Percentiles rank a stretch among this genome's conserved stretches.
These are phyloP conservation scores for Sporothrix curviconia DNA, from an alignment of 2,329 filamentous ascomycete genomes.

Conservation along the genomic window DNA sequence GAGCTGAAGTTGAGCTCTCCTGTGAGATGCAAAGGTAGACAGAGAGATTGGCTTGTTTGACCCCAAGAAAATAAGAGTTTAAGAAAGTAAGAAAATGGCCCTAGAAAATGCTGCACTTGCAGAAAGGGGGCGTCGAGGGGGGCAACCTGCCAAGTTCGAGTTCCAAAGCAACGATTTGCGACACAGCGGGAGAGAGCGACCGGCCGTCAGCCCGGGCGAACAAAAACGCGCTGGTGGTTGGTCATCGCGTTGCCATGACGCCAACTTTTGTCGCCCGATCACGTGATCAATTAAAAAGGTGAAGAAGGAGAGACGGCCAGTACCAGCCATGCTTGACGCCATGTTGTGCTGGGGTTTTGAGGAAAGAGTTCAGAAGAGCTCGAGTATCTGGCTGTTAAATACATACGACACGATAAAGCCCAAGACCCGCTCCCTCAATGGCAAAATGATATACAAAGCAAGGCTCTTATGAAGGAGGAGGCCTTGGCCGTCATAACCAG, in stretches of 20 bases:
- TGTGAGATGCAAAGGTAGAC: too few relatives aligned
- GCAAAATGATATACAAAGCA: too few relatives aligned
- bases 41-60: too few relatives aligned
- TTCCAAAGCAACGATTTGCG: neutral
- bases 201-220: neutral
- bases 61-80: neutral
- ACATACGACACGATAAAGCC: too few relatives aligned
- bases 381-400: too few relatives aligned
- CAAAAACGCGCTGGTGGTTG: constrained; percentile 20
- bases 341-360: too few relatives aligned
- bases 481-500: too few relatives aligned
- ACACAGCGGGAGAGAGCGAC: neutral
- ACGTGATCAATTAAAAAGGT: constrained; percentile 21
- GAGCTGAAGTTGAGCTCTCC: neutral
- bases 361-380: too few relatives aligned
- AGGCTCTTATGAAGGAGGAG: too few relatives aligned
- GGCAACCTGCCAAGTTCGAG: neutral
- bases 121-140: neutral
- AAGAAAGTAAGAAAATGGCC: neutral
- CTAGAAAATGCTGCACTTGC: neutral
- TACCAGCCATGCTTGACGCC: too few relatives aligned
- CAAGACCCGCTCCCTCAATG: too few relatives aligned
- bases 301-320: too few relatives aligned
- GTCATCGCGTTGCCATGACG: constrained; percentile 20
- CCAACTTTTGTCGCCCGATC: constrained; percentile 22